Conservation (phyloP, 768 basidiomycete genomes). For the Antrodiella citrinella region DNA sequence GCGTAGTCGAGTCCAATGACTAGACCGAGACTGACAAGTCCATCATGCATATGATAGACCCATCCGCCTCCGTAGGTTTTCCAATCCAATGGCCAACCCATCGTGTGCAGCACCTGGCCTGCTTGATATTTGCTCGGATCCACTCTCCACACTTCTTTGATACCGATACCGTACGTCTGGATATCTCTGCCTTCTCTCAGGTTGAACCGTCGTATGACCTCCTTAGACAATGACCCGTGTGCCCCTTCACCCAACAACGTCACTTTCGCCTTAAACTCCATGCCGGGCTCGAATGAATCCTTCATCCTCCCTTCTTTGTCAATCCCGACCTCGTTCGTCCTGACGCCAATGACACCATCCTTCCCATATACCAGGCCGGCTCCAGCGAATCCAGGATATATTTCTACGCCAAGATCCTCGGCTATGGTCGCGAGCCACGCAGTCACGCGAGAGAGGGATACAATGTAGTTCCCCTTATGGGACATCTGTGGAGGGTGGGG, state of each 20-base stretch:
- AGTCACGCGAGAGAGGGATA: constrained; percentile 82
- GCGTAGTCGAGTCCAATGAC: constrained; percentile 92
- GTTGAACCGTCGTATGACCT: constrained; percentile 64
- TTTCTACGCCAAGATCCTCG: constrained; percentile 82
- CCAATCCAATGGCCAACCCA: constrained; percentile 87
- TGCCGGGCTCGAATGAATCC: constrained; percentile 88
- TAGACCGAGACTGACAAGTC: constrained; percentile 82
- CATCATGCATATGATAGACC: constrained; percentile 93
- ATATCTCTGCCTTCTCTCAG: constrained; percentile 63
- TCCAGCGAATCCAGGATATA: constrained; percentile 97
- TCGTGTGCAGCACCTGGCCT: constrained; percentile 84
- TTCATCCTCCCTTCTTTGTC: constrained; percentile 71
- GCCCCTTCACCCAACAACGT: constrained; percentile 93
- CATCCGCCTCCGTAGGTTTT: constrained; percentile 87
- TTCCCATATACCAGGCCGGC: constrained; percentile 69
- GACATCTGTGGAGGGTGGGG: constrained; percentile 97
- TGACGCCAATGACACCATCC: constrained; percentile 68
- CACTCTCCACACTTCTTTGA: constrained; percentile 97
- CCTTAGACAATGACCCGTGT: constrained; percentile 85
- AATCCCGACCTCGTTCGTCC: constrained; percentile 92
- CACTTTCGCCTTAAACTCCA: constrained; percentile 90
- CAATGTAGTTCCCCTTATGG: constrained; percentile 89
- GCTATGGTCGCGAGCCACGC: constrained; percentile 86
- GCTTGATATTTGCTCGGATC: constrained; percentile 53
- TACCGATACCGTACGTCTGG: constrained; percentile 92